Evolutionary conservation across 1,284 basidiomycete species (phyloP).

Genomic region (Athelia psychrophila): DNA sequence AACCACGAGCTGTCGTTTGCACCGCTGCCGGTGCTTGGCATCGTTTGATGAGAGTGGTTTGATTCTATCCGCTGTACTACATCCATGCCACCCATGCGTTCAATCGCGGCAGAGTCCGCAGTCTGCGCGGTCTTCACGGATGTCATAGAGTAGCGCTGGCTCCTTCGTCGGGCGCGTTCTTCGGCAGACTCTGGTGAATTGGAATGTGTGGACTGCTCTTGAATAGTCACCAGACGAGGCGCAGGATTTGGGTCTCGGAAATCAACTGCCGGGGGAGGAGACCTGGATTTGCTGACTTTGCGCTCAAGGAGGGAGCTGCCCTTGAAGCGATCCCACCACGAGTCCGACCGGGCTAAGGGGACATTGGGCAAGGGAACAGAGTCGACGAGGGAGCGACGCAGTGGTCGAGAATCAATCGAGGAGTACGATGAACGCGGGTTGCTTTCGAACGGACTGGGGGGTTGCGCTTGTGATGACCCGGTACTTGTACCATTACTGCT

Average conservation of each 20-base stretch:
- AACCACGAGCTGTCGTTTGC: conserved; percentile 19
- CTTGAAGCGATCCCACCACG: conserved; percentile 48
- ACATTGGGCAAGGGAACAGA: conserved; percentile 23
- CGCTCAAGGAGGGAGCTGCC: conserved; percentile 49
- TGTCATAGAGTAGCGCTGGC: conserved; percentile 38
- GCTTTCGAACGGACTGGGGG: conserved; percentile 27
- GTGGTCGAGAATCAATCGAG: conserved; percentile 24
- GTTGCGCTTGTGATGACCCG: conserved; percentile 19
- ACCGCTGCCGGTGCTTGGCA: conserved; percentile 8
- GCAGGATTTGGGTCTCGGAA: conserved; percentile 73
- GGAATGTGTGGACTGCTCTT: conserved; percentile 42
- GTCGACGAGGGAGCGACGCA: conserved; percentile 38
- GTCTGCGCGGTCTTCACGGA: conserved; percentile 53
- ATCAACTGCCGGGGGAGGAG: conserved; percentile 33
- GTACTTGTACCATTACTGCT: conserved; percentile 6
- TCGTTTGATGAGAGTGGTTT: conserved; percentile 21
- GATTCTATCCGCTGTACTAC: conserved; percentile 58
- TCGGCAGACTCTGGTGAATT: conserved; percentile 21
- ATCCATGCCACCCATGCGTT: conserved; percentile 64
- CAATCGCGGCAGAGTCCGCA: conserved; percentile 64
- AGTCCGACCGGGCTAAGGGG: conserved; percentile 38
- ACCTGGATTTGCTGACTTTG: conserved; percentile 47
- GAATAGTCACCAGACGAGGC: conserved; percentile 55
- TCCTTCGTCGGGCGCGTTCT: conserved; percentile 19
- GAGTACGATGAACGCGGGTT: conserved; percentile 18